Conservation (phyloP, 208 protist species). For the Perkinsela sp. region DNA sequence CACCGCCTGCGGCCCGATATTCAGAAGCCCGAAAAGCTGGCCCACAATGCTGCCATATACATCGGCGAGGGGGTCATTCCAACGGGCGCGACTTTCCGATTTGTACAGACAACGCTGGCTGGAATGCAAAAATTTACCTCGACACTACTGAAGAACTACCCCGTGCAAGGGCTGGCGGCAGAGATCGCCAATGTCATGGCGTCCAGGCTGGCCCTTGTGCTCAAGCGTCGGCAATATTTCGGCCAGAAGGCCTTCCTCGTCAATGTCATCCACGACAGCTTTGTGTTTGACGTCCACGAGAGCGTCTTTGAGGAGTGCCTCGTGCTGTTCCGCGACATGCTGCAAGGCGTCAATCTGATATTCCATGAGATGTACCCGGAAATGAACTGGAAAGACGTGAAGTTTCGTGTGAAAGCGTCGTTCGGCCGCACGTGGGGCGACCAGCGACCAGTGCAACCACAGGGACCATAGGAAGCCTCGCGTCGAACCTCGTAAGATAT, state of each 20-base stretch:
- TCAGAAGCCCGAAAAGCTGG: background rate
- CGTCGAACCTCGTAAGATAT: too few species aligned
- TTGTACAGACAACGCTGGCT: background rate
- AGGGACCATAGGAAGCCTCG: background rate
- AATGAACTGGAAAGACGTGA: background rate
- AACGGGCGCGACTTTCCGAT: background rate
- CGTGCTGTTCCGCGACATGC: background rate
- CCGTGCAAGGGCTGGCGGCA: slow-evolving; percentile 47
- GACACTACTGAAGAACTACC: slow-evolving; percentile 62
- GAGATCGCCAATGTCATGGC: slow-evolving; percentile 69
- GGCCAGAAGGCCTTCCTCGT: slow-evolving; percentile 42
- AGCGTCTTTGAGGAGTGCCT: slow-evolving; percentile 8
- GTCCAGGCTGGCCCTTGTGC: slow-evolving; percentile 35
- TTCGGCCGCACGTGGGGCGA: background rate
- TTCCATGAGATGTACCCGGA: background rate
- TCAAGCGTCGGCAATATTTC: slow-evolving; percentile 14
- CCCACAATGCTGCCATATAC: background rate
- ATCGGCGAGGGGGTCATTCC: background rate
- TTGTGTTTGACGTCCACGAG: slow-evolving; percentile 54
- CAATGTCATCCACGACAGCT: slow-evolving; percentile 65
- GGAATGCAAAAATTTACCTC: background rate
- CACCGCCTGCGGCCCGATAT: background rate
- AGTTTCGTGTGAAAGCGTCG: background rate
- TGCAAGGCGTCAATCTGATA: background rate
- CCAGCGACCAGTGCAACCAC: background rate